Base-by-base conservation (phyloP, 2,329 filamentous ascomycete genomes). In the Cordyceps javanica region DNA sequence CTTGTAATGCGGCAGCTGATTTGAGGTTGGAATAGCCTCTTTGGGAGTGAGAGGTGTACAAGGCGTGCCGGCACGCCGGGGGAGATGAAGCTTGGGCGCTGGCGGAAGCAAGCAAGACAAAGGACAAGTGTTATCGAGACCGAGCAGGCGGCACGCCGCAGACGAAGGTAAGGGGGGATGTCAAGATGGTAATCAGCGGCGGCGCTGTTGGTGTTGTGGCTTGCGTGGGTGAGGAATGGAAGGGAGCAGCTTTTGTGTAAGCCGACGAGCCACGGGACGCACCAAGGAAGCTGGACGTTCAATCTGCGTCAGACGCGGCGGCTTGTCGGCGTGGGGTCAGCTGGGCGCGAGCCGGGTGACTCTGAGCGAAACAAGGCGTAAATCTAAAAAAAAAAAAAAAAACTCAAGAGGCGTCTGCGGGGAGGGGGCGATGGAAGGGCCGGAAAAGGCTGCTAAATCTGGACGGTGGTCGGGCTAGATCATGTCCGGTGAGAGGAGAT, bases 281-380 rank as follows among this genome's bases (percentile, higher is more conserved):
- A 42, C 11, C 16, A 14, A 26, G 41, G 14, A 32, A 26, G 28
- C 28, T 32, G 11, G n/a, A 49, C 52, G 28, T 28, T 26, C 9
- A 36, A 30, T 38, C 30, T 48, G 41, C 41, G 32, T 55, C 52
- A 55, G 52, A 55, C 42, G 32, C 53, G 42, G 53, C 34, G 42
- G 53, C 34, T 55, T 48, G 44, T 55, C 53, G 53, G 53, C 53
- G 53, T 55, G 53, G 53, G 53, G 53, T 55, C 53, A 48, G 53
- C 53, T 39, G 53, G 51, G 41, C 25, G 28, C 3, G 19, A n/a
- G 26, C 28, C 39, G 11, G 16, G 19, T 38, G 51, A 49, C 30
- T 39, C 13, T 13, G 14, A 19, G 32, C 45, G 28, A 38, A 38
- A 14, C 19, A 25, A 38, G 41, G 19, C 13, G 11, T 23, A 21